These are phyloP conservation scores for Ulota crispa DNA, from an alignment of 225 moss, liverwort and hornwort species.

Conservation along the genomic window DNA sequence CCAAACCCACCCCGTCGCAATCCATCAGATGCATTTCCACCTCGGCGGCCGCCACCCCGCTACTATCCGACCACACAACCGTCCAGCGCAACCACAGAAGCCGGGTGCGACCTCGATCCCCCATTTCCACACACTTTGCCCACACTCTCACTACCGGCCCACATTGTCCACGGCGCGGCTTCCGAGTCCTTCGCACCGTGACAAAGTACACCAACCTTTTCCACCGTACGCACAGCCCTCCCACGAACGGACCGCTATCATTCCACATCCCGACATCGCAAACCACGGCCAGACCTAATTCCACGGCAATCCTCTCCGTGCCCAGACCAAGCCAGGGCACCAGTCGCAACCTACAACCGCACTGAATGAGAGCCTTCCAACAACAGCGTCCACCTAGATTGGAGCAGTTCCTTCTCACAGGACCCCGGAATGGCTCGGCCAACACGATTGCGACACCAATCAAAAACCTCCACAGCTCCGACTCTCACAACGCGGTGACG, in stretches of 20 bases:
- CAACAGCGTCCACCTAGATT: neutral
- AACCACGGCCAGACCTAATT: neutral
- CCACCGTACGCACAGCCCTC: neutral
- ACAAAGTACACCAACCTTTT: neutral
- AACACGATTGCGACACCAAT: neutral
- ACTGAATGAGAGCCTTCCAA: neutral
- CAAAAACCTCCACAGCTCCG: neutral
- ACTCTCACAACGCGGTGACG: neutral
- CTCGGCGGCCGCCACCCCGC: too few relatives aligned
- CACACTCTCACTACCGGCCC: neutral
- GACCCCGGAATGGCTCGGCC: too few relatives aligned
- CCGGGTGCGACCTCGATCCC: too few relatives aligned
- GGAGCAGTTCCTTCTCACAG: neutral
- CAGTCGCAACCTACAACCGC: neutral
- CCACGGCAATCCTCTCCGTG: neutral
- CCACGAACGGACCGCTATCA: too few relatives aligned
- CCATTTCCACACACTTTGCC: neutral
- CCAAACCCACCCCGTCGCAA: neutral
- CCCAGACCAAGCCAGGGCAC: neutral
- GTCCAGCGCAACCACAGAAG: neutral
- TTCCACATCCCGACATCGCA: neutral
- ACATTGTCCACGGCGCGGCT: neutral
- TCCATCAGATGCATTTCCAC: neutral
- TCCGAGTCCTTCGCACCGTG: neutral
- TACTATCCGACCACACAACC: neutral